These are phyloP conservation scores for Pseudozyma thailandica DNA, from an alignment of 1,284 basidiomycete genomes.

Conservation along the genomic window DNA sequence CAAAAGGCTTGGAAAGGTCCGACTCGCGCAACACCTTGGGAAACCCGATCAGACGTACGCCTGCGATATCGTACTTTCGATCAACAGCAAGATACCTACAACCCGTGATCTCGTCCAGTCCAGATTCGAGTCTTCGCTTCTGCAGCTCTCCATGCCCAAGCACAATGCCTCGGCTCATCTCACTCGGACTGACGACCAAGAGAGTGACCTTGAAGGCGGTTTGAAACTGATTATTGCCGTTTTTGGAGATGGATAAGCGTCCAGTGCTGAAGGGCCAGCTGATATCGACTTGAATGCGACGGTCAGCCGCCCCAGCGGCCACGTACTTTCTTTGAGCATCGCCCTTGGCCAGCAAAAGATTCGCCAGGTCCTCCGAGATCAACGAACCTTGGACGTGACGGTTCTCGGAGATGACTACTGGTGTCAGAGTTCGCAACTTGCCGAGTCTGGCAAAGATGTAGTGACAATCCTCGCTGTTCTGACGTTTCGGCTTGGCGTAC, in stretches of 20 bases:
- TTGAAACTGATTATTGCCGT: not conserved
- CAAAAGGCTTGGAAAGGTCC: too few species aligned
- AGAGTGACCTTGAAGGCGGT: not conserved
- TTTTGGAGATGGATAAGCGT: not conserved
- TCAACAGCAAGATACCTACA: too few species aligned
- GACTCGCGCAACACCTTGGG: too few species aligned
- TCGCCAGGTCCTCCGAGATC: not conserved
- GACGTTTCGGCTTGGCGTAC: too few species aligned
- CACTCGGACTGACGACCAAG: not conserved
- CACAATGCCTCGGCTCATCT: too few species aligned
- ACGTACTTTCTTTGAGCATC: not conserved
- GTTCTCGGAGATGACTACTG: not conserved
- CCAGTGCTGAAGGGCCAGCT: not conserved
- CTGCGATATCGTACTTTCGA: too few species aligned
- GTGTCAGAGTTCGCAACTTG: not conserved
- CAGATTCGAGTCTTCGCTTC: too few species aligned
- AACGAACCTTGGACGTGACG: not conserved
- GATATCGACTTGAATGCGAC: not conserved
- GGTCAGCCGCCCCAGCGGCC: not conserved
- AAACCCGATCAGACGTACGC: too few species aligned
- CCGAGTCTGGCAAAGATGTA: not conserved
- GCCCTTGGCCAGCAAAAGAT: not conserved
- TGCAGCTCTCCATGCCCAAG: too few species aligned
- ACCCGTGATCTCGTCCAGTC: too few species aligned
- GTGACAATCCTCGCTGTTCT: not conserved